These are phyloP conservation scores for Fusarium poae DNA, from an alignment of 2,329 filamentous ascomycete species.

Conservation along the genomic window DNA sequence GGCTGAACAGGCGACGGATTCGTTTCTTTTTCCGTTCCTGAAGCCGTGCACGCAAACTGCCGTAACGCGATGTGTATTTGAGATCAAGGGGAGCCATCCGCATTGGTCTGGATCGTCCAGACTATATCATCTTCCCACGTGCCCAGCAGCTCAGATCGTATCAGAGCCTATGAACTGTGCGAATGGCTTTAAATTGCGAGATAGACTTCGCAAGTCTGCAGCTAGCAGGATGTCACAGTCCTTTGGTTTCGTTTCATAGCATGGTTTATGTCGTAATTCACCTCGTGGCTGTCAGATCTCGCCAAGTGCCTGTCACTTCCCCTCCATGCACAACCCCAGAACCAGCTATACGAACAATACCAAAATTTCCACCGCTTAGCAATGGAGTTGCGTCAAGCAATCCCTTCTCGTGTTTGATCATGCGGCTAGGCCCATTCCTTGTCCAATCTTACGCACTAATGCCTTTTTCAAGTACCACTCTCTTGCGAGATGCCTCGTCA, in stretches of 20 bases:
- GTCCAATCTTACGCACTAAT: slow-evolving; percentile 80
- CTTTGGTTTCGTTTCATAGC: slow-evolving; percentile 16
- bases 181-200: slow-evolving; percentile 14
- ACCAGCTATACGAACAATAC: slow-evolving; percentile 38
- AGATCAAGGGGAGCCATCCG: slow-evolving; percentile 13
- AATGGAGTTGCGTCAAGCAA: slow-evolving; percentile 15
- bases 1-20: slow-evolving; percentile 4
- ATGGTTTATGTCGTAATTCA: slow-evolving; percentile 16
- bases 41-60: slow-evolving; percentile 34
- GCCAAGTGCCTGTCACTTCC: slow-evolving; percentile 9
- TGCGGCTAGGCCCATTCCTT: slow-evolving; percentile 75
- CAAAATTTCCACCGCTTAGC: slow-evolving; percentile 18
- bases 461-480: slow-evolving; percentile 90
- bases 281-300: slow-evolving; percentile 16
- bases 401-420: slow-evolving; percentile 35
- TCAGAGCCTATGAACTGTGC: slow-evolving; percentile 4
- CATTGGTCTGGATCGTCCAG: slow-evolving; percentile 26
- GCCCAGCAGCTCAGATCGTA: slow-evolving; percentile 5
- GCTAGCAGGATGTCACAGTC: slow-evolving; percentile 18
- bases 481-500: slow-evolving; percentile 78
- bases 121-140: not conserved
- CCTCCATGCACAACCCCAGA: slow-evolving; percentile 3
- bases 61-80: slow-evolving; percentile 6
- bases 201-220: slow-evolving; percentile 25
- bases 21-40: slow-evolving; percentile 34